Conservation (phyloP, 202 grass and related monocot genomes). For the Cymbopogon flexuosus region DNA sequence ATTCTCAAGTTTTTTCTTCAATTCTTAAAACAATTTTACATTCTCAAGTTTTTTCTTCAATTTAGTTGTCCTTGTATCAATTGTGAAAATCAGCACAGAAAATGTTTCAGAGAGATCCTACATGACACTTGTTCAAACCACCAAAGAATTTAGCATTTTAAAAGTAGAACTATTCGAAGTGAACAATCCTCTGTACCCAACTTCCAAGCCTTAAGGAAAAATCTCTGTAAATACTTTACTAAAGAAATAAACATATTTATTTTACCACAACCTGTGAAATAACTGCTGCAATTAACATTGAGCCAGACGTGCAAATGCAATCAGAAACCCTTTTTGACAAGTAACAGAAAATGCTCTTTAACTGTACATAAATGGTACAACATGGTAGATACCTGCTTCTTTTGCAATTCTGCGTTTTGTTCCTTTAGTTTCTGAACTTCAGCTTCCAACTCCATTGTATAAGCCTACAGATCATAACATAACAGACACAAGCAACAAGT, state of each 20-base stretch:
- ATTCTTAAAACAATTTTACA: background rate
- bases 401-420: slow-evolving; percentile 47
- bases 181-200: background rate
- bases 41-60: background rate
- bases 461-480: slow-evolving; percentile 37
- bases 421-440: slow-evolving; percentile 67
- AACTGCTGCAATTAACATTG: background rate
- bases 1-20: background rate
- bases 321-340: background rate
- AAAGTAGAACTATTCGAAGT: background rate
- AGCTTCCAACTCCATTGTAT: slow-evolving; percentile 72
- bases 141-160: background rate
- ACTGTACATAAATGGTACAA: background rate
- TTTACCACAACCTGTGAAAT: background rate
- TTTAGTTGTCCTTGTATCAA: background rate
- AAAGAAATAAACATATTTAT: background rate
- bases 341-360: background rate
- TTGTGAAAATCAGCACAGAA: background rate
- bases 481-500: background rate
- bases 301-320: background rate
- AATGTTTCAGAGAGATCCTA: background rate
- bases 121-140: background rate
- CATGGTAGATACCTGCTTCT: slow-evolving; percentile 51
- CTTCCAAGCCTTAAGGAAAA: background rate
- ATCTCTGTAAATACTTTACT: background rate